Conservation (phyloP, 805 yeast genomes). For the Isabelozyma rhagii region DNA sequence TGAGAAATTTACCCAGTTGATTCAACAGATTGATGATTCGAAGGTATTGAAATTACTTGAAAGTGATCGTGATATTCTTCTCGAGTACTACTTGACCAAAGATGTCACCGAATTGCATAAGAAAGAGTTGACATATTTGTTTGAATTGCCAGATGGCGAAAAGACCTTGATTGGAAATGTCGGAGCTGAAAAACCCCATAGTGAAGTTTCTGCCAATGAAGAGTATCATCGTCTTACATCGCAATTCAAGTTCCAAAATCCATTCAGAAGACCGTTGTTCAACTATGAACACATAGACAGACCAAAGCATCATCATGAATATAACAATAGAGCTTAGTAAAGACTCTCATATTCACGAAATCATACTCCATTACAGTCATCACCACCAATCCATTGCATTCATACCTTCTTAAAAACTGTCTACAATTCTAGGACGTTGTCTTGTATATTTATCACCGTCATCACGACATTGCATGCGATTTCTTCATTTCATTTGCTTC, state of each 20-base stretch:
- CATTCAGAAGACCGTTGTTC: conserved; percentile 22
- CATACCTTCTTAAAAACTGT: too few species aligned
- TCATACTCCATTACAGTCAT: too few species aligned
- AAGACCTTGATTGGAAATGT: conserved; percentile 18
- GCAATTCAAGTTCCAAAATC: conserved; percentile 18
- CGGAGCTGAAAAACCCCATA: conserved; percentile 10
- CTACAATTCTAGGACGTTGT: too few species aligned
- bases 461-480: neutral
- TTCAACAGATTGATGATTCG: conserved; percentile 11
- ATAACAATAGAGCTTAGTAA: neutral
- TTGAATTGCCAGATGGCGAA: conserved; percentile 17
- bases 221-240: conserved; percentile 19
- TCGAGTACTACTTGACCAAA: conserved; percentile 24
- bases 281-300: conserved; percentile 24
- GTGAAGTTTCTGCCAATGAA: conserved; percentile 9
- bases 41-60: conserved; percentile 17
- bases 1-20: conserved; percentile 13
- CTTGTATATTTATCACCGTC: too few species aligned
- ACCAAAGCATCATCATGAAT: conserved; percentile 14
- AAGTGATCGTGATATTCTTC: conserved; percentile 17
- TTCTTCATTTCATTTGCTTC: neutral
- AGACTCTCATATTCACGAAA: too few species aligned
- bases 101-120: conserved; percentile 22
- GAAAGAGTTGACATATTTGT: conserved; percentile 16
- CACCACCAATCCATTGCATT: too few species aligned